These are phyloP conservation scores for Ophiostoma pallidulum DNA, from an alignment of 2,329 filamentous ascomycete genomes.

Conservation along the genomic window DNA sequence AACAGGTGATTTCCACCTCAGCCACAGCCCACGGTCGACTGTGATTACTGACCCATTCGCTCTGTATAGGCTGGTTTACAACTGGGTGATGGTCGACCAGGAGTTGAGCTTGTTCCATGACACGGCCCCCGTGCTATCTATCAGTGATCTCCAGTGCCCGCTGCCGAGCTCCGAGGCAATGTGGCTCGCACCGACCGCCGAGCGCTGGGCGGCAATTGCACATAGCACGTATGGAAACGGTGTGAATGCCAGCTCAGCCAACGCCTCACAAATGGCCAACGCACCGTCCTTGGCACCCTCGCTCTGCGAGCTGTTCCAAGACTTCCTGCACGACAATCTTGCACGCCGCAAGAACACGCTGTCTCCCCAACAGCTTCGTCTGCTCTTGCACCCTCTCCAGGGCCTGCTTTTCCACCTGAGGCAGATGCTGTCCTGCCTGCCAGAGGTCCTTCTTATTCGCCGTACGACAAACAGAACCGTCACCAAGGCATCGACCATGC, in stretches of 20 bases:
- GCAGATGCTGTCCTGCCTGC: constrained; percentile 57
- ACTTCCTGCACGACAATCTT: constrained; percentile 57
- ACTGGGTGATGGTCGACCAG: constrained; percentile 66
- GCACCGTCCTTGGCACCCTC: constrained; percentile 46
- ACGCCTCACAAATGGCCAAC: background rate
- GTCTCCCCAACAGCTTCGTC: constrained; percentile 49
- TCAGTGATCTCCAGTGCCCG: constrained; percentile 55
- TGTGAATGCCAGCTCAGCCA: constrained; percentile 34
- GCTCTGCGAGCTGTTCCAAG: constrained; percentile 56
- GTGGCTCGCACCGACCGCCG: constrained; percentile 50
- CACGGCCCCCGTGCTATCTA: constrained; percentile 50
- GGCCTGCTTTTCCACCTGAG: constrained; percentile 54
- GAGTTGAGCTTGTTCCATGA: constrained; percentile 61
- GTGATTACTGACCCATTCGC: background rate
- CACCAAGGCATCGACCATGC: constrained; percentile 50
- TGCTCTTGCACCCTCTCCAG: constrained; percentile 60
- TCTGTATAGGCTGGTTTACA: constrained; percentile 54
- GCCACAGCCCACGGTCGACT: background rate
- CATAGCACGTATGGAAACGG: constrained; percentile 48
- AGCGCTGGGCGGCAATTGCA: constrained; percentile 50
- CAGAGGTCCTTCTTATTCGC: constrained; percentile 38
- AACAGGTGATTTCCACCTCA: constrained; percentile 40
- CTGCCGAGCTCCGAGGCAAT: constrained; percentile 53
- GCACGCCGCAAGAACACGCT: constrained; percentile 34
- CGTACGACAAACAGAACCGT: constrained; percentile 35